Evolutionary conservation across 306 rosid genomes (phyloP), one percentile per base, ranked within the genome.

Genomic region (Medicago arabica): DNA sequence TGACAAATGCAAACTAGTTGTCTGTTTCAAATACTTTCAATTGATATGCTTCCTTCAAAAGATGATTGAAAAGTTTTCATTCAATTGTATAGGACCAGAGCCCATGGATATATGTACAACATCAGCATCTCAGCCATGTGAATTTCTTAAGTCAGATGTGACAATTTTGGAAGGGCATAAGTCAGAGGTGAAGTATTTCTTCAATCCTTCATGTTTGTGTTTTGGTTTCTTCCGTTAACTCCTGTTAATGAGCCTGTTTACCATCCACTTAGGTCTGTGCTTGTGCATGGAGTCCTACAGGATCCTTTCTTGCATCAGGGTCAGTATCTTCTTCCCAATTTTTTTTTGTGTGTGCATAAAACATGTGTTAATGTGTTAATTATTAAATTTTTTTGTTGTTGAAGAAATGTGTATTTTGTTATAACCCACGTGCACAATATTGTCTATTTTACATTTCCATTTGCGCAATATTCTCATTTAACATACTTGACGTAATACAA

Each of bases 291-390:
- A 92, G 96, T 83, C 99, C 99, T 76, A 77, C 93, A 47, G 96
- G 97, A 69, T 90, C 97, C 69, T 93, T 95, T 80, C 93, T 95
- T 72, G 99, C 97, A 64, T 92, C 99, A 10, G 99, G 99, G 99
- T 95, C 38, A 31, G 92, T 74, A 41, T 67, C 66, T 80, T 54
- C 43, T 67, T 68, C 31, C 10, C 43, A 19, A 59, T 60, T 59
- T 59, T 65, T 58, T 69, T 39, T 57, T 75, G 76, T 13, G 76
- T 13, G 38, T 59, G 43, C 75, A 50, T 65, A 23, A 47, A 59
- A 41, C 19, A 62, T 55, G 40, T 19, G 43, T 70, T 66, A 59
- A 8, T 49, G 28, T 31, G 36, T 34, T 34, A 2, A 34, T 34
- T 34, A 0, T 34, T 34, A 34, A 2, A 5, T 34, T 34, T 34